Evolutionary conservation across 495 filamentous ascomycete genomes (phyloP), one percentile per base, ranked within the genome.

Genomic region (Tuber calosporum): DNA sequence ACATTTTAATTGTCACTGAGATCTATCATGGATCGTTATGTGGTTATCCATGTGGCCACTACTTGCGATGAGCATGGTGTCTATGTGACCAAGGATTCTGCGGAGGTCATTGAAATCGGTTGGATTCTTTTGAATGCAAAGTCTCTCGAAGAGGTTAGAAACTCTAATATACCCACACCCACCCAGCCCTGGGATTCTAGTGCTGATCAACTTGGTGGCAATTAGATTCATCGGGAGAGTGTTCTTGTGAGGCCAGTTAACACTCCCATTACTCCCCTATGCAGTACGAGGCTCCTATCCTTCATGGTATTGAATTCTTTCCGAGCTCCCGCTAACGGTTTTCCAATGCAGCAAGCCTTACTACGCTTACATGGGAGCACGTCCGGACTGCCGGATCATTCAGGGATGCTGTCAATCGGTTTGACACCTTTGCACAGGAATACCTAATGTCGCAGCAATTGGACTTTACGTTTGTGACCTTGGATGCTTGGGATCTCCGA

Each of bases 41-140:
- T 97, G 76, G 92, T 99, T 80, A 95, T 97, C 82, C 95, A 98
- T 84, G 94, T 98, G 79, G 95, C 96, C 74, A 99, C 96, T 41
- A 99, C 95, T 77, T 98, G 95, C 84, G 95, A 98, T 83, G 95
- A 99, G 81, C 95, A 99, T 84, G 95, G 95, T 73, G 96, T 99
- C 72, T 99, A 98, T 84, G 95, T 99, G 69, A 98, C 96, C 43
- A 97, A 97, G 85, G 95, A 99, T 82, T 97, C 94, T 48, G 96
- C 95, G 73, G 95, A 99, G 84, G 96, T 99, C 70, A 98, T 99
- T 83, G 95, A 99, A 87, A 86, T 99, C 79, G 95, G 95, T 67
- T 99, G 95, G 96, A 96, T 98, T 78, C 83, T 99, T 75, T 86
- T 98, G 73, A 93, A 99, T 83, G 89, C 93, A 71, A 93, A 94